A percentile compares a stretch with the other conserved stretches of the same genome.
phyloP scores from a whole-genome alignment of 2,329 filamentous ascomycete genomes.

The Penicillium sp. region DNA sequence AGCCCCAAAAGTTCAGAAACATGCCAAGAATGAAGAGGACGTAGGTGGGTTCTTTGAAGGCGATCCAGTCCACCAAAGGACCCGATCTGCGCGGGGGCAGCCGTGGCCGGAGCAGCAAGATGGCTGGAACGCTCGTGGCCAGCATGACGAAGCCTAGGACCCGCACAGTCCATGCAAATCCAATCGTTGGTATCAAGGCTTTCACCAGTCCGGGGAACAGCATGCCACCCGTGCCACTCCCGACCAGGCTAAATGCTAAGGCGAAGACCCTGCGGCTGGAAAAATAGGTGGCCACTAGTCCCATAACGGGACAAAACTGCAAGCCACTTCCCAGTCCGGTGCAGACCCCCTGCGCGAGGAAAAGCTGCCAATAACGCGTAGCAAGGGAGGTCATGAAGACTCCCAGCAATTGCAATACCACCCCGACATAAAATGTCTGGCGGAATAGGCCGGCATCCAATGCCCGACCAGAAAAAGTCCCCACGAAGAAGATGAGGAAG shows the following conservation, averaged over 20 bases:
- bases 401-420: constrained; percentile 13
- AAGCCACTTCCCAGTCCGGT: constrained; percentile 21
- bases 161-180: constrained; percentile 15
- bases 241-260: constrained; percentile 6
- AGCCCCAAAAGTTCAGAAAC: constrained; percentile 25
- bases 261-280: constrained; percentile 9
- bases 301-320: constrained; percentile 18
- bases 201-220: constrained; percentile 15
- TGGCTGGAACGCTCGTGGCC: constrained; percentile 14
- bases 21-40: constrained; percentile 32
- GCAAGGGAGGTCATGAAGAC: constrained; percentile 23
- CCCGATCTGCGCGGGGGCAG: constrained; percentile 13
- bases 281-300: constrained; percentile 22
- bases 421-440: constrained; percentile 1
- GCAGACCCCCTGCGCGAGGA: constrained; percentile 25
- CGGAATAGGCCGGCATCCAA: constrained; percentile 10
- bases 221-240: constrained; percentile 11
- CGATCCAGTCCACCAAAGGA: constrained; percentile 14
- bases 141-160: constrained; percentile 43
- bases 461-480: constrained; percentile 7
- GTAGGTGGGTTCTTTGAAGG: constrained; percentile 42
- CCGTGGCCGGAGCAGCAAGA: constrained; percentile 14
- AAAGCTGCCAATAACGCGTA: constrained; percentile 22
- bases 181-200: constrained; percentile 5
- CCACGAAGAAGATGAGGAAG: constrained; percentile 21